Evolutionary conservation across 139 green algal species (phyloP).

Genomic region (Trebouxia sp.): DNA sequence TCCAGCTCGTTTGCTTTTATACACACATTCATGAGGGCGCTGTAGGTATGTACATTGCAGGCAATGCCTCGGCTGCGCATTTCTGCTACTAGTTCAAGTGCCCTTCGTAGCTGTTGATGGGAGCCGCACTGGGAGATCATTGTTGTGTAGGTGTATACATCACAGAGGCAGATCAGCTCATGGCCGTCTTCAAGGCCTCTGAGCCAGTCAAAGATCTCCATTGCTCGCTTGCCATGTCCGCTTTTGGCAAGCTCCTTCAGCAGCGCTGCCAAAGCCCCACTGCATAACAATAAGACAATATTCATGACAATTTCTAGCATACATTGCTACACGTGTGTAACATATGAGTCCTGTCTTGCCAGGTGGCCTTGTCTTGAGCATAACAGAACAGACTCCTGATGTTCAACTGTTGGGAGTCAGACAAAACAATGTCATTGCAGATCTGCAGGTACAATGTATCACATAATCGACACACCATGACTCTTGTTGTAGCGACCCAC

Average conservation of each 20-base stretch:
- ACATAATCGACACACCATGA: no score
- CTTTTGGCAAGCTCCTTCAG: conserved; percentile 32
- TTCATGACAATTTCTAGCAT: no score
- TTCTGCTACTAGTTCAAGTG: conserved; percentile 64
- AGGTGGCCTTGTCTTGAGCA: no score
- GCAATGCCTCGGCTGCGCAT: conserved; percentile 62
- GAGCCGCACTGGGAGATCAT: conserved; percentile 68
- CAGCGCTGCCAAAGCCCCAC: conserved; percentile 21
- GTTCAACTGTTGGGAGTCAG: no score
- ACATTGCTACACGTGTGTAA: no score
- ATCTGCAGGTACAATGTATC: no score
- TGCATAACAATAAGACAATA: conserved; percentile 2
- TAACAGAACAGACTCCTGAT: no score
- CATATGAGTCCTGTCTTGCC: no score
- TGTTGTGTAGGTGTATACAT: conserved; percentile 91
- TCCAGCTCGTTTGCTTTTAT: conserved; percentile 67
- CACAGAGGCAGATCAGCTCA: conserved; percentile 69
- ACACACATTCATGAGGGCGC: conserved; percentile 68
- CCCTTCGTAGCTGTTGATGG: conserved; percentile 54
- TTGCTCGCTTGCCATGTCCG: conserved; percentile 40
- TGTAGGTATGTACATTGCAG: conserved; percentile 79
- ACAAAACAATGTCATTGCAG: no score
- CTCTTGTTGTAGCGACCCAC: no score
- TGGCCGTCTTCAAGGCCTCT: conserved; percentile 54
- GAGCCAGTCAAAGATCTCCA: conserved; percentile 89